These are phyloP conservation scores for Avena atlantica DNA, from an alignment of 176 grass and related monocot genomes.

Conservation along the genomic window DNA sequence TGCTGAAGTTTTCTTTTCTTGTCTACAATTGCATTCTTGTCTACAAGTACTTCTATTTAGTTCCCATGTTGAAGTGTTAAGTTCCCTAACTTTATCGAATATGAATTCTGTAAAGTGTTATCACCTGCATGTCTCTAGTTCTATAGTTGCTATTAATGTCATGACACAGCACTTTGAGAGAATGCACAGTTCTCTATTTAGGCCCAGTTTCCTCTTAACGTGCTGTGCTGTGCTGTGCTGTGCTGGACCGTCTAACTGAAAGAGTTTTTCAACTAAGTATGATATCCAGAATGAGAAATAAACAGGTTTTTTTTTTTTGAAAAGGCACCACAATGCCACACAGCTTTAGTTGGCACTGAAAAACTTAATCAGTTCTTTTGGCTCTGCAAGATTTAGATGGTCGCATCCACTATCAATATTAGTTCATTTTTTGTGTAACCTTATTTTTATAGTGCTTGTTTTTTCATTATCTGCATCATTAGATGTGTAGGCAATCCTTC, in stretches of 20 bases:
- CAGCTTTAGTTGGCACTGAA: not conserved
- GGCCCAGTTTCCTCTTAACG: not conserved
- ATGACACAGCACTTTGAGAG: not conserved
- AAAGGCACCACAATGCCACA: not conserved
- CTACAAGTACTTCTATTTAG: conserved; percentile 20
- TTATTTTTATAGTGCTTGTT: not conserved
- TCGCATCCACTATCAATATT: not conserved
- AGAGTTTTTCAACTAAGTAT: not conserved
- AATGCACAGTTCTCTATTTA: not conserved
- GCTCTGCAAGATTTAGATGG: not conserved
- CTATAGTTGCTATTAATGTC: not conserved
- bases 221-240: not conserved
- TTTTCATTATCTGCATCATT: conserved; percentile 1
- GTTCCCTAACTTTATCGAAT: conserved; percentile 11
- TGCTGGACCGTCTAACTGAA: not conserved
- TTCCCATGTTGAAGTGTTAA: not conserved
- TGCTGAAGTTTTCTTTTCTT: conserved; percentile 17
- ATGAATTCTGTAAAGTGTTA: no score
- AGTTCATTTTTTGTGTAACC: not conserved
- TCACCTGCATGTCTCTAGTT: not conserved
- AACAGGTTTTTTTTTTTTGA: not conserved
- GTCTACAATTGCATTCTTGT: not conserved
- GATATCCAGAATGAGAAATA: conserved; percentile 13
- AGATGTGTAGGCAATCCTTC: conserved; percentile 6
- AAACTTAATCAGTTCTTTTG: not conserved